Conservation (phyloP, 192 early-diverging fungal genomes). For the Jimgerdemannia flammicorona region DNA sequence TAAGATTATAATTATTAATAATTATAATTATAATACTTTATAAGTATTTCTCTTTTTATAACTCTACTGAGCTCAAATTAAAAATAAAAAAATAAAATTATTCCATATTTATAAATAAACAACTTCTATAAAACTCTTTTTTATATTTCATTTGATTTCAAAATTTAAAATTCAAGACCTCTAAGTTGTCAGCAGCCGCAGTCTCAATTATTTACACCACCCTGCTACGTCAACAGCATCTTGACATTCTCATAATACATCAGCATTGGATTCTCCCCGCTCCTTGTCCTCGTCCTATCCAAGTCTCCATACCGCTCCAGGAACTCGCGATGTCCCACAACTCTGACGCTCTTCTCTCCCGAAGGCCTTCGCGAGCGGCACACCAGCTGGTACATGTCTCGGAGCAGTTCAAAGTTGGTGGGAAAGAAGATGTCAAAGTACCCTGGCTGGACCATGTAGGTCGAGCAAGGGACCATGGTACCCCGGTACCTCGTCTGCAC, state of each 20-base stretch:
- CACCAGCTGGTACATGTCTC: constrained; percentile 69
- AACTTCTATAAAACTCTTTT: too few relatives aligned
- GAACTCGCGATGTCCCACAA: constrained; percentile 79
- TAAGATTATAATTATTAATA: too few relatives aligned
- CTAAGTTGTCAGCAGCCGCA: too few relatives aligned
- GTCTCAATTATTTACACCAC: neutral
- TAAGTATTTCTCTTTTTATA: too few relatives aligned
- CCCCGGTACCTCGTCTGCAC: constrained; percentile 91
- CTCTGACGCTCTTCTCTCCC: constrained; percentile 42
- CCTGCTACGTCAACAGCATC: constrained; percentile 49
- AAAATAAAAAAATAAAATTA: too few relatives aligned
- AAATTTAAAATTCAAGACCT: too few relatives aligned
- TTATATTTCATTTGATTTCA: too few relatives aligned
- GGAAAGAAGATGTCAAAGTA: constrained; percentile 99
- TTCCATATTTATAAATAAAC: too few relatives aligned
- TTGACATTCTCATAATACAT: constrained; percentile 92
- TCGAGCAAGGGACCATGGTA: constrained; percentile 91
- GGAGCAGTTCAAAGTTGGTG: constrained; percentile 88
- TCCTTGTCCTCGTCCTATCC: constrained; percentile 67
- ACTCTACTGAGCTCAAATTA: too few relatives aligned
- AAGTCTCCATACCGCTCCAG: constrained; percentile 73
- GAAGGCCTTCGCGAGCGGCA: constrained; percentile 44
- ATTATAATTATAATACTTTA: too few relatives aligned
- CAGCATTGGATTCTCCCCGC: constrained; percentile 94
- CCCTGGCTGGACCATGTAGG: constrained; percentile 96